Percentiles rank a stretch among this genome's conserved stretches.
These are phyloP conservation scores for Lepidium africanum DNA, from an alignment of 345 rosid genomes.

Conservation along the genomic window DNA sequence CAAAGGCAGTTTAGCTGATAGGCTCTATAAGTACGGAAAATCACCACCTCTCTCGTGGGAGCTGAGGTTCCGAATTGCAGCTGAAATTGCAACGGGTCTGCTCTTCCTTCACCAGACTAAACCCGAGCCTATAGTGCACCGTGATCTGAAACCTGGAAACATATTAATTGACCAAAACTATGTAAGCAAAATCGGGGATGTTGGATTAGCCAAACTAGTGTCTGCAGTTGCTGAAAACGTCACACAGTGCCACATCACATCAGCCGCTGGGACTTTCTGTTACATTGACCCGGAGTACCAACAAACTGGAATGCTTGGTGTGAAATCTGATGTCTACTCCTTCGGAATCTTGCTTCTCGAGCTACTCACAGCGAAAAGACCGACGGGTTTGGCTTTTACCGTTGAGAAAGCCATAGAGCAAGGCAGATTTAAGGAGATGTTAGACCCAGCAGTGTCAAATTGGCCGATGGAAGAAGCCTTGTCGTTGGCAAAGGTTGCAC, in stretches of 20 bases:
- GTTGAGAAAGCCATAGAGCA: constrained; percentile 49
- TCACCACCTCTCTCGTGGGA: constrained; percentile 76
- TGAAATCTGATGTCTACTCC: constrained; percentile 87
- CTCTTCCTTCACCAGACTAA: constrained; percentile 91
- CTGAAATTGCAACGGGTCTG: constrained; percentile 76
- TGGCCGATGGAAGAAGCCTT: constrained; percentile 76
- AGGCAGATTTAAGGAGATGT: constrained; percentile 44
- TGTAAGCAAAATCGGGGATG: constrained; percentile 78
- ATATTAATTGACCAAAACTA: constrained; percentile 79
- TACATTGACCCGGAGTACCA: constrained; percentile 97
- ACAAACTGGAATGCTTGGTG: constrained; percentile 89
- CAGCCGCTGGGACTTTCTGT: constrained; percentile 89
- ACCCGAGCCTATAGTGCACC: constrained; percentile 96
- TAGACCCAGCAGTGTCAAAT: constrained; percentile 64
- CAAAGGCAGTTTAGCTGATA: constrained; percentile 81
- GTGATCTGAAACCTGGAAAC: constrained; percentile 91
- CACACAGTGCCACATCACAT: constrained; percentile 62
- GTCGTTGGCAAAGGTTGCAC: constrained; percentile 48
- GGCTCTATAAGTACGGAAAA: constrained; percentile 46
- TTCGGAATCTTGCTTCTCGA: constrained; percentile 81
- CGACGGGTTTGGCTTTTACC: constrained; percentile 60
- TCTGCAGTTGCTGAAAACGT: constrained; percentile 74
- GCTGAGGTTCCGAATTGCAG: constrained; percentile 75
- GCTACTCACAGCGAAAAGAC: constrained; percentile 62
- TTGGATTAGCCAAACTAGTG: constrained; percentile 80